A percentile compares a stretch with the other conserved stretches of the same genome.
Conservation (phyloP, 805 yeast species). For the Nakazawaea ishiwadae region DNA sequence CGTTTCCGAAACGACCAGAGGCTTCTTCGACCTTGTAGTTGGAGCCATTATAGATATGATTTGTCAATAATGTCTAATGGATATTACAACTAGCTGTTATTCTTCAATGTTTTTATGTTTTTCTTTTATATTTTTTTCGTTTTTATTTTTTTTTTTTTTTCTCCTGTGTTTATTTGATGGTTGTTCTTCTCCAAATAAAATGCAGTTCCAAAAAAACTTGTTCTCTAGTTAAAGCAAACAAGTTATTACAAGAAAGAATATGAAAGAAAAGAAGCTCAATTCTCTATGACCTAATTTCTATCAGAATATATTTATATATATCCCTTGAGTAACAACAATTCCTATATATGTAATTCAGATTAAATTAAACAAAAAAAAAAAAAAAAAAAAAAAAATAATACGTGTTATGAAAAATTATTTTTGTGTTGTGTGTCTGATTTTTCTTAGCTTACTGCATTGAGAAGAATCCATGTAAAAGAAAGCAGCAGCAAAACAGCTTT, state of each 20-base stretch:
- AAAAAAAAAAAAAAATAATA: neutral
- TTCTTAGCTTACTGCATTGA: neutral
- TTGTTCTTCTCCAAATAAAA: no score
- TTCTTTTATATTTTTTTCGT: no score
- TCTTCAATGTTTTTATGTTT: no score
- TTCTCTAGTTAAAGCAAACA: neutral
- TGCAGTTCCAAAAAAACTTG: no score
- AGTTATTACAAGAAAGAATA: neutral
- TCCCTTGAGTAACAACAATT: neutral
- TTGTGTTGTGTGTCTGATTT: neutral
- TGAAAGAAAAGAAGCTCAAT: no score
- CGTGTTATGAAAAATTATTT: no score
- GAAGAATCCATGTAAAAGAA: conserved; percentile 4
- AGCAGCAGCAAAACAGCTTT: neutral
- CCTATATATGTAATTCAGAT: neutral
- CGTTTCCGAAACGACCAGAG: neutral
- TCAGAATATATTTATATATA: no score
- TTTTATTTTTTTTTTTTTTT: no score
- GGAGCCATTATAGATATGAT: conserved; percentile 4
- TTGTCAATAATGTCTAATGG: neutral
- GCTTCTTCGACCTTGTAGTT: conserved; percentile 3
- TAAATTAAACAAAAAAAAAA: neutral
- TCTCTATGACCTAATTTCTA: no score
- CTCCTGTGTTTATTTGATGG: no score
- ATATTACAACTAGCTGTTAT: no score